Evolutionary conservation across 306 rosid genomes (phyloP), one percentile per base, ranked within the genome.

Genomic region (Cicer judaicum): DNA sequence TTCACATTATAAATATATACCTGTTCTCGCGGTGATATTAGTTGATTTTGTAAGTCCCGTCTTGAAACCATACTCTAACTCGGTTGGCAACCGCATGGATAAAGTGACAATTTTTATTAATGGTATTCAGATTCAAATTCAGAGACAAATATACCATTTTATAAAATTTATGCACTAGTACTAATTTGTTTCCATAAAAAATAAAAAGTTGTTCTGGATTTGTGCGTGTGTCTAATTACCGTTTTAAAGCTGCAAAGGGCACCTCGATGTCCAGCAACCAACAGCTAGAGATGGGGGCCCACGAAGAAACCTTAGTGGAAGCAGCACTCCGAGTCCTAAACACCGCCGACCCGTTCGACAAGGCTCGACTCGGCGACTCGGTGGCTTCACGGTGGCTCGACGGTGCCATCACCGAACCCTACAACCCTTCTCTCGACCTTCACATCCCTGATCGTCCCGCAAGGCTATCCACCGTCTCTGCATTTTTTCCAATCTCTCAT

Each of bases 311-410:
- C 70, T 82, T 93, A 29, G 89, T 85, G 11, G 92, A 86, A 64
- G 92, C 93, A 46, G 98, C 93, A 75, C 86, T 89, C 52, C 88
- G 93, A 69, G 85, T 93, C 56, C 92, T 93, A 15, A 88, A 85
- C 84, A 88, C 93, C 12, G 84, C 87, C 62, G 92, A 93, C 84
- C 97, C 97, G 0, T 89, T 85, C 81, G 91, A 93, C 82, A 93
- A 93, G 80, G 96, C 97, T 8, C 87, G 72, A 14, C 82, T 93
- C 62, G 96, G 97, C 44, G 91, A 91, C 72, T 34, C 74, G 0
- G 90, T 82, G 13, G 98, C 97, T 40, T 53, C 85, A 15, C 82
- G 82, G 72, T 93, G 98, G 98, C 92, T 93, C 19, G 16, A 81
- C 6, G 98, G 93, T 50, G 39, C 65, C 49, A 86, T 89, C 46